Conservation (phyloP, 768 basidiomycete species). For the Cystofilobasidium bisporidii region DNA sequence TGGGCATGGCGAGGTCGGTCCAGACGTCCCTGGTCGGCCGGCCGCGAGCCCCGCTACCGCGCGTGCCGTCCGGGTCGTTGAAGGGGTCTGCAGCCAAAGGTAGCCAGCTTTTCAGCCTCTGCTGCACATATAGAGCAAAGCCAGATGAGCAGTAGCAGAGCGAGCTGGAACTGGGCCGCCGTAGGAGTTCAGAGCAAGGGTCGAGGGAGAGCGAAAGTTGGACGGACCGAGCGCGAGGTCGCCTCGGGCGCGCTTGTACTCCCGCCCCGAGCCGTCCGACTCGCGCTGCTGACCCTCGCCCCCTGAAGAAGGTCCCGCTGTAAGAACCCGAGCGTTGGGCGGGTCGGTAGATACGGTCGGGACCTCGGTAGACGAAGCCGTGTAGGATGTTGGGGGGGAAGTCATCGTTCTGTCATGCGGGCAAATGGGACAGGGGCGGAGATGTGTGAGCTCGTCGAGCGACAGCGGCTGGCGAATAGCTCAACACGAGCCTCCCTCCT, state of each 20-base stretch:
- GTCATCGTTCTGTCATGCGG: too few species aligned
- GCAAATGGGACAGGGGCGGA: too few species aligned
- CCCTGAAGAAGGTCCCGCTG: too few species aligned
- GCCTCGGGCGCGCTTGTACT: conserved; percentile 1
- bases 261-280: neutral
- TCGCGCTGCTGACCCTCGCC: neutral
- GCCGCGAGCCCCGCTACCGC: neutral
- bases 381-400: too few species aligned
- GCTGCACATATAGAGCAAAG: too few species aligned
- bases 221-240: neutral
- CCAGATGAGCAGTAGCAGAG: neutral
- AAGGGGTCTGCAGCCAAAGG: conserved; percentile 1
- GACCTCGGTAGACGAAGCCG: too few species aligned
- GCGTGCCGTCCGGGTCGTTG: neutral
- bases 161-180: neutral
- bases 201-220: neutral
- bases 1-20: neutral
- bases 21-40: neutral
- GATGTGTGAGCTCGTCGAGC: too few species aligned
- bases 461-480: too few species aligned
- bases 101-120: too few species aligned
- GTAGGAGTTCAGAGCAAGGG: neutral
- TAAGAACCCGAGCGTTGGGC: too few species aligned
- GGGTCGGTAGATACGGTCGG: too few species aligned
- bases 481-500: too few species aligned